These are phyloP conservation scores for Pleomassaria siparia DNA, from an alignment of 2,329 filamentous ascomycete genomes.

Conservation along the genomic window DNA sequence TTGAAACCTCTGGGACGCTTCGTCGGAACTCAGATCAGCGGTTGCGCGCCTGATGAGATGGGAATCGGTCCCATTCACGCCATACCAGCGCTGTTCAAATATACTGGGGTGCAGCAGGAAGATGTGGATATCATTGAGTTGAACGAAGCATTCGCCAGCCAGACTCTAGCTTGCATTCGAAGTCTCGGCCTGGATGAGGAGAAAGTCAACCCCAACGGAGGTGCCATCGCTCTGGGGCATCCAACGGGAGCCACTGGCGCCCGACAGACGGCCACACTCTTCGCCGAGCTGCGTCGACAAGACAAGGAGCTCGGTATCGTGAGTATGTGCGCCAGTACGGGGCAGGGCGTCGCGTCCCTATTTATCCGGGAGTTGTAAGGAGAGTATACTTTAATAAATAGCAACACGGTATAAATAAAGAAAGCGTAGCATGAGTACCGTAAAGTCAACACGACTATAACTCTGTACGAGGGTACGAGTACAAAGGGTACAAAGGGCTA, in stretches of 20 bases:
- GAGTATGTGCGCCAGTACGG: slow-evolving; percentile 70
- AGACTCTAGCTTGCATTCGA: slow-evolving; percentile 86
- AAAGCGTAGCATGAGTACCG: no score
- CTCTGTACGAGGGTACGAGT: no score
- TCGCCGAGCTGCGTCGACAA: slow-evolving; percentile 67
- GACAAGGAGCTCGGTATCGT: slow-evolving; percentile 79
- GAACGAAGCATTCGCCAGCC: slow-evolving; percentile 96
- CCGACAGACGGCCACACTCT: slow-evolving; percentile 79
- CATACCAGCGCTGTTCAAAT: slow-evolving; percentile 77
- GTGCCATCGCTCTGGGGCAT: slow-evolving; percentile 80
- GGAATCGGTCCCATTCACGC: slow-evolving; percentile 77
- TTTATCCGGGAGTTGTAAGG: slow-evolving; percentile 32
- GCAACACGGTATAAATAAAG: no score
- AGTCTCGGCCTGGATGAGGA: slow-evolving; percentile 66
- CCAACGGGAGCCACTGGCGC: slow-evolving; percentile 75
- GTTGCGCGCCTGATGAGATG: slow-evolving; percentile 92
- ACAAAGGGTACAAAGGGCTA: no score
- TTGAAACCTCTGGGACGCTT: slow-evolving; percentile 94
- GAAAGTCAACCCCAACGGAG: slow-evolving; percentile 80
- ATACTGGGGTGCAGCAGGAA: slow-evolving; percentile 72
- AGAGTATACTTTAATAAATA: no score
- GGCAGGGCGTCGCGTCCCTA: slow-evolving; percentile 33
- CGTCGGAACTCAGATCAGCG: slow-evolving; percentile 86
- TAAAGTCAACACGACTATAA: no score
- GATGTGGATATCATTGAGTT: slow-evolving; percentile 90